Percentiles rank a stretch among this genome's conserved stretches.
Evolutionary conservation across 805 yeast genomes (phyloP).

Genomic region (Spathaspora boniae): DNA sequence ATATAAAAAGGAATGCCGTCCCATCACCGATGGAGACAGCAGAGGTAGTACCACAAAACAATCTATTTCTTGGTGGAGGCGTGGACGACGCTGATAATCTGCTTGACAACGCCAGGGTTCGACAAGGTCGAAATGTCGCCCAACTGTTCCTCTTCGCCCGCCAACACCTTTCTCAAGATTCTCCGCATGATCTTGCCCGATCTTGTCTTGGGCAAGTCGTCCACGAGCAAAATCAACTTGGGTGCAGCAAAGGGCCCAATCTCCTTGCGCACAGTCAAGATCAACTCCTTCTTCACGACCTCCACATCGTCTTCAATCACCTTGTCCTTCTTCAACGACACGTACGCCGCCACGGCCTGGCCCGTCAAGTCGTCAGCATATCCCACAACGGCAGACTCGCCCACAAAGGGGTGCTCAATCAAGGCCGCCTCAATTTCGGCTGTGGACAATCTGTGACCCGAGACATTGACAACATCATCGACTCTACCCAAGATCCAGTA

Average conservation of each 20-base stretch:
- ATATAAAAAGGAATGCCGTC: neutral
- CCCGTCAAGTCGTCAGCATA: constrained; percentile 94
- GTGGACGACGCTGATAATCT: constrained; percentile 63
- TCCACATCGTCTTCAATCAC: constrained; percentile 44
- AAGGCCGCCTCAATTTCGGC: constrained; percentile 96
- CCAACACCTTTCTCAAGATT: constrained; percentile 86
- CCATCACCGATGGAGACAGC: neutral
- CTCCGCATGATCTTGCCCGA: constrained; percentile 99
- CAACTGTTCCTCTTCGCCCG: constrained; percentile 87
- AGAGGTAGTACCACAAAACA: neutral
- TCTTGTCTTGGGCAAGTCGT: constrained; percentile 95
- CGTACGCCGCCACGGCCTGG: constrained; percentile 95
- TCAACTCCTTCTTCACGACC: constrained; percentile 66
- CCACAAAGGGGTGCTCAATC: constrained; percentile 72
- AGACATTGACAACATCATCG: constrained; percentile 96
- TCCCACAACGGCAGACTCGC: constrained; percentile 97
- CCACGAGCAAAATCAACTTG: constrained; percentile 75
- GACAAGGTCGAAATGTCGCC: constrained; percentile 91
- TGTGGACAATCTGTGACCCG: constrained; percentile 97
- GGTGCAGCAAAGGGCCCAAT: constrained; percentile 98
- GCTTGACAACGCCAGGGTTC: constrained; percentile 79
- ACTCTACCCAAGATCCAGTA: constrained; percentile 98
- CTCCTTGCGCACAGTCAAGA: constrained; percentile 85
- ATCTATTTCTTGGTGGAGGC: constrained; percentile 11
- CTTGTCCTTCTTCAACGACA: constrained; percentile 63